These are phyloP conservation scores for Psilocybe mexicana DNA, from an alignment of 1,284 basidiomycete genomes.

Conservation along the genomic window DNA sequence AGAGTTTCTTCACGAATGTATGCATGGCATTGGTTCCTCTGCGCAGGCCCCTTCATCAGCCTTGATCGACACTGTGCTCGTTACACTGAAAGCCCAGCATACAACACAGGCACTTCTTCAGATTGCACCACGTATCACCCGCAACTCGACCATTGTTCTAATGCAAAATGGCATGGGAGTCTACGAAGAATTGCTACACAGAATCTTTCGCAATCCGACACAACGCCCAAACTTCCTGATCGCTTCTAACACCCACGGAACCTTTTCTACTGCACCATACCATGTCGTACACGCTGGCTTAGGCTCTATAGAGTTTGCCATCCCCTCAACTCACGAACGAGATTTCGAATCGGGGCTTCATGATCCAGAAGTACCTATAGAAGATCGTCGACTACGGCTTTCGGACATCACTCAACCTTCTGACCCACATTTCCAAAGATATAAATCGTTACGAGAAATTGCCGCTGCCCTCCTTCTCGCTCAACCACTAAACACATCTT, in stretches of 20 bases:
- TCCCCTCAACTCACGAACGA: conserved; percentile 71
- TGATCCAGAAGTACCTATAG: conserved; percentile 32
- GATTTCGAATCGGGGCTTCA: conserved; percentile 58
- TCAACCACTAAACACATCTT: conserved; percentile 58
- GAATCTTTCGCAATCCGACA: conserved; percentile 73
- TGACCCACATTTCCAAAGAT: conserved; percentile 44
- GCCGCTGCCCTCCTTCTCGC: conserved; percentile 65
- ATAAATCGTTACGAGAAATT: conserved; percentile 67
- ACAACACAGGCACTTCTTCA: conserved; percentile 60
- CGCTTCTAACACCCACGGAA: conserved; percentile 83
- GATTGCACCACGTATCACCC: conserved; percentile 66
- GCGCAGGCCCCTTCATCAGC: neutral
- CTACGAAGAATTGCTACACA: conserved; percentile 74
- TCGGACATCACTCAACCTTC: conserved; percentile 53
- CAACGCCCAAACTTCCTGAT: conserved; percentile 86
- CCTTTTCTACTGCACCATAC: conserved; percentile 50
- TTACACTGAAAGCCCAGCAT: conserved; percentile 80
- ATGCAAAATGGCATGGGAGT: conserved; percentile 93
- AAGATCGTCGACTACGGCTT: conserved; percentile 46
- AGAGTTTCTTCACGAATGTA: conserved; percentile 44
- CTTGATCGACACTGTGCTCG: conserved; percentile 66
- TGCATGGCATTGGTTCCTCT: neutral
- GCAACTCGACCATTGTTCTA: conserved; percentile 82
- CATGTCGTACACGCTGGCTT: conserved; percentile 74
- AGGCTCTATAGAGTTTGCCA: conserved; percentile 77